These are phyloP conservation scores for Beta macrorhiza DNA, from an alignment of 179 eudicot genomes.

Conservation along the genomic window DNA sequence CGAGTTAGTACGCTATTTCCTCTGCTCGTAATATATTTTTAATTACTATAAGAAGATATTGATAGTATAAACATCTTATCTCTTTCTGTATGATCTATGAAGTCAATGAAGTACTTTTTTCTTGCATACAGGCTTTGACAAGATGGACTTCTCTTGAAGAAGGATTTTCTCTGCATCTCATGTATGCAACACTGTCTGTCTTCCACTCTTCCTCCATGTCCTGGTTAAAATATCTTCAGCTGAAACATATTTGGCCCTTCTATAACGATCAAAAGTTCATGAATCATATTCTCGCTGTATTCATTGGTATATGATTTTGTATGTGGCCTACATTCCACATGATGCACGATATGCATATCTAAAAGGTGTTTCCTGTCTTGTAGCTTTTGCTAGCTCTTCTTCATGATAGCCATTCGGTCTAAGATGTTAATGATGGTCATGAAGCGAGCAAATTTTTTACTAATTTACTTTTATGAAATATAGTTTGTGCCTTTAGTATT, in stretches of 20 bases:
- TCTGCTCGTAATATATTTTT: background rate
- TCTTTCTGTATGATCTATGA: background rate
- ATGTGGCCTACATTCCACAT: conserved; percentile 8
- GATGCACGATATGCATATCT: conserved; percentile 5
- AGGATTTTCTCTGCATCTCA: conserved; percentile 78
- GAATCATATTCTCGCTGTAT: background rate
- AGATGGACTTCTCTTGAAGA: conserved; percentile 74
- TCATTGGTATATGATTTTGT: background rate
- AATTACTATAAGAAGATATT: background rate
- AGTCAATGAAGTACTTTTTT: conserved; percentile 7
- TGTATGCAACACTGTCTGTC: conserved; percentile 38
- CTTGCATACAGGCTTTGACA: conserved; percentile 50
- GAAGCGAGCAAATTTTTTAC: background rate
- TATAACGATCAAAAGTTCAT: background rate
- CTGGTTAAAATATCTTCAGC: background rate
- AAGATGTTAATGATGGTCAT: conserved; percentile 2
- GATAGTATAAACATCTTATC: conserved; percentile 3
- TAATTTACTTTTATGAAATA: background rate
- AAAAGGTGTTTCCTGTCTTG: background rate
- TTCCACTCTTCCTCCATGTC: background rate
- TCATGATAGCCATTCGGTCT: background rate
- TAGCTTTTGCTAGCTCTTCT: conserved; percentile 1
- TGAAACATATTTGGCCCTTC: conserved; percentile 6
- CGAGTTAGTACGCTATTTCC: conserved; percentile 49
- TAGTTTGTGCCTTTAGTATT: background rate